phyloP scores from a whole-genome alignment of 495 filamentous ascomycete species.

The Penicillium canescens region DNA sequence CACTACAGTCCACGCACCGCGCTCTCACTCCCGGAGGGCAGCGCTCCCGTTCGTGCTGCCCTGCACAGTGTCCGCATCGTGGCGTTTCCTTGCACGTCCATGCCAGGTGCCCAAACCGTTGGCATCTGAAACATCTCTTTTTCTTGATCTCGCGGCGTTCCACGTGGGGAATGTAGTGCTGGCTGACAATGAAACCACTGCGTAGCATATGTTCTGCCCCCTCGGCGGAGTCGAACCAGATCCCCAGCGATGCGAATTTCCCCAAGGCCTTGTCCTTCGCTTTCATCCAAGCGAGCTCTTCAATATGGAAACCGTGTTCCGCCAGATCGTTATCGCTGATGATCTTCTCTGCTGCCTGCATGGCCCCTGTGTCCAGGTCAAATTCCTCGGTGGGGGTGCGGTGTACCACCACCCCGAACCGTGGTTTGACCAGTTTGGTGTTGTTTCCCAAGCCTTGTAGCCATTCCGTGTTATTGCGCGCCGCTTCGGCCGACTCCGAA shows the following conservation, averaged over 20 bases:
- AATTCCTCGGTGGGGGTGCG: constrained; percentile 24
- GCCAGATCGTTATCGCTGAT: constrained; percentile 23
- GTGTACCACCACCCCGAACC: constrained; percentile 22
- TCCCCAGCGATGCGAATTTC: constrained; percentile 18
- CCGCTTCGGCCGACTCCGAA: constrained; percentile 15
- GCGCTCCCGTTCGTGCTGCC: too few relatives aligned
- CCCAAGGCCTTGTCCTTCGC: constrained; percentile 19
- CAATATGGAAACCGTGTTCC: constrained; percentile 16
- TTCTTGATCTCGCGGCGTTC: too few relatives aligned
- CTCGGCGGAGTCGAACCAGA: too few relatives aligned
- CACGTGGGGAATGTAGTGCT: neutral
- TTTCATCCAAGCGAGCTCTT: constrained; percentile 26
- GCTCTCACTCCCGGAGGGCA: too few relatives aligned
- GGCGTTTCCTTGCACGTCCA: too few relatives aligned
- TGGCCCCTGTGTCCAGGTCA: constrained; percentile 10
- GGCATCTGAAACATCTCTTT: too few relatives aligned
- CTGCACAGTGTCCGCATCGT: too few relatives aligned
- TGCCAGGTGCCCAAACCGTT: too few relatives aligned
- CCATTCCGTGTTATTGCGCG: constrained; percentile 8
- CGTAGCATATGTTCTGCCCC: too few relatives aligned
- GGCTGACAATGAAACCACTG: constrained; percentile 19
- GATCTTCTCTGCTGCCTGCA: constrained; percentile 19
- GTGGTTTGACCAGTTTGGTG: constrained; percentile 21
- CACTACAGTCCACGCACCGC: too few relatives aligned
- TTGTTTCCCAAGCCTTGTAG: constrained; percentile 18